Evolutionary conservation across 192 early-diverging fungal species (phyloP).

Genomic region (Spizellomyces punctatus): DNA sequence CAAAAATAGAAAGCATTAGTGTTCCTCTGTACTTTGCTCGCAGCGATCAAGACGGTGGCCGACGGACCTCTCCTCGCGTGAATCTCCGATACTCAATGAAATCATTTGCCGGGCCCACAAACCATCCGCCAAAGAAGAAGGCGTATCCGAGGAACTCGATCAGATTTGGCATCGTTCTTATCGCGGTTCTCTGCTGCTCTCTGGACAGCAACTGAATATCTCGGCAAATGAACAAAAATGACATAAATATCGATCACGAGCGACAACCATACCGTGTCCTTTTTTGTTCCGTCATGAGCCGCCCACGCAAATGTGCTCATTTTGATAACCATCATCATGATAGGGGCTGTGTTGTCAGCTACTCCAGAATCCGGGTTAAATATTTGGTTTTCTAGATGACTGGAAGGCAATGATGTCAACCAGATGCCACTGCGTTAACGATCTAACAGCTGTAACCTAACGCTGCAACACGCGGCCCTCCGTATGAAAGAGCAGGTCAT

Average conservation of each 20-base stretch:
- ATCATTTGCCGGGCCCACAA: constrained; percentile 85
- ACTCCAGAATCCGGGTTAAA: background rate
- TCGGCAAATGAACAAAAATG: background rate
- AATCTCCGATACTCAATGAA: constrained; percentile 58
- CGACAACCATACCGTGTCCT: constrained; percentile 6
- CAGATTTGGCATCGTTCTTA: constrained; percentile 37
- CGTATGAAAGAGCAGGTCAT: too few relatives aligned
- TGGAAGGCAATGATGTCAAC: background rate
- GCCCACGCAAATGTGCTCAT: constrained; percentile 84
- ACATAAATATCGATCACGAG: background rate
- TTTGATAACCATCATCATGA: constrained; percentile 89
- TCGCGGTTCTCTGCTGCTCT: constrained; percentile 57
- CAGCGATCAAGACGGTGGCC: too few relatives aligned
- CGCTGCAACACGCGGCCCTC: too few relatives aligned
- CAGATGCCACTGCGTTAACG: too few relatives aligned
- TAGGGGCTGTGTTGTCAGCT: constrained; percentile 77
- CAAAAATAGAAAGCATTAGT: background rate
- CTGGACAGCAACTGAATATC: constrained; percentile 20
- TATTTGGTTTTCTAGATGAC: constrained; percentile 21
- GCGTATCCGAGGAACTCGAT: constrained; percentile 69
- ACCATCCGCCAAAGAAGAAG: constrained; percentile 82
- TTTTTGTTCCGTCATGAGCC: constrained; percentile 55
- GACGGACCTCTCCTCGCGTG: constrained; percentile 43
- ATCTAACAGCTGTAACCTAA: too few relatives aligned
- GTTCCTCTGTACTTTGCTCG: background rate